phyloP scores from a whole-genome alignment of 2,329 filamentous ascomycete genomes.

The Gaeumannomyces tritici region DNA sequence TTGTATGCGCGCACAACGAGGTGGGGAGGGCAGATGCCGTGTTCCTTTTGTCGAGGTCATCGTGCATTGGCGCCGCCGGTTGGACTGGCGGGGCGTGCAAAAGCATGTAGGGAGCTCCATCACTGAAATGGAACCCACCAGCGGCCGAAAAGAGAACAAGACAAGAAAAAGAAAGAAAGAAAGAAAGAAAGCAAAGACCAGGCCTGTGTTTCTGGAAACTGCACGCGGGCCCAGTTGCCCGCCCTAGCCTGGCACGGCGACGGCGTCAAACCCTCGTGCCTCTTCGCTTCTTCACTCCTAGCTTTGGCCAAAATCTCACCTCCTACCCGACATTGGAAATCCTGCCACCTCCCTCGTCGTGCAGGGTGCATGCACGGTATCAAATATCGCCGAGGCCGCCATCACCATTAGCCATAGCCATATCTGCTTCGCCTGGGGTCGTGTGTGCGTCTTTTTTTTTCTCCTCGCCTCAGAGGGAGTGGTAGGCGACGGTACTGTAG shows the following conservation, averaged over 20 bases:
- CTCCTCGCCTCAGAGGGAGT: not conserved
- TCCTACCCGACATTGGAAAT: no score
- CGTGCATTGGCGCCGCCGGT: conserved; percentile 6
- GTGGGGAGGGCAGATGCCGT: not conserved
- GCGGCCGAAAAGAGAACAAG: not conserved
- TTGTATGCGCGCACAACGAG: not conserved
- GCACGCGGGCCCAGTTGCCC: not conserved
- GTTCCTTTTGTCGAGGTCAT: not conserved
- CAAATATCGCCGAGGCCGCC: not conserved
- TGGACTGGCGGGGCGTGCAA: not conserved
- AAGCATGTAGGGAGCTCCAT: not conserved
- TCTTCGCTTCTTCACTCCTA: not conserved
- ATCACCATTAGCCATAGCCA: not conserved
- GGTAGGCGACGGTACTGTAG: not conserved
- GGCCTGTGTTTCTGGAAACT: not conserved
- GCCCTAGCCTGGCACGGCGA: not conserved
- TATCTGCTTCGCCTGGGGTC: not conserved
- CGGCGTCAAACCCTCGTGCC: not conserved
- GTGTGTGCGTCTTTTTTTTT: not conserved
- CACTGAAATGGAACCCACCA: not conserved
- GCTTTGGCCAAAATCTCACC: not conserved
- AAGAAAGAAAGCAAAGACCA: not conserved
- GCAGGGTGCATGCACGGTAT: not conserved
- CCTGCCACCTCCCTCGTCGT: not conserved
- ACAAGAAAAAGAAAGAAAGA: not conserved